Percentiles rank a stretch among this genome's conserved stretches.
These are phyloP conservation scores for Collybia mongolica DNA, from an alignment of 768 basidiomycete genomes.

Conservation along the genomic window DNA sequence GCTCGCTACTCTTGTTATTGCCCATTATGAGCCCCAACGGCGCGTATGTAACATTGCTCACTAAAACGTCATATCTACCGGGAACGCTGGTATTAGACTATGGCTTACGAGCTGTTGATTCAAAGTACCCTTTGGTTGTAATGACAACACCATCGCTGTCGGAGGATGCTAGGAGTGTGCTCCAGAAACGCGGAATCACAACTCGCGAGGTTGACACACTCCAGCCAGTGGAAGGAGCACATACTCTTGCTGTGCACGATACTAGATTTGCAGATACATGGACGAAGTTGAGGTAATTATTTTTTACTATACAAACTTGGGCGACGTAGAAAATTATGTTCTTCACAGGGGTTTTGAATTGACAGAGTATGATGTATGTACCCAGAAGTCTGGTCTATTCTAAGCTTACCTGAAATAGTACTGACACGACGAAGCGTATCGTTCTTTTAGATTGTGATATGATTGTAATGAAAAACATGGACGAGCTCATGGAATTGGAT, in stretches of 20 bases:
- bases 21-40: slow-evolving; percentile 34
- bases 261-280: slow-evolving; percentile 67
- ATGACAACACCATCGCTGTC: slow-evolving; percentile 68
- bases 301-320: not conserved
- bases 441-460: slow-evolving; percentile 89
- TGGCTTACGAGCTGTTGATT: slow-evolving; percentile 50
- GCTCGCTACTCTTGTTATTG: not conserved
- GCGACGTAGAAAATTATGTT: not conserved
- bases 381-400: not conserved
- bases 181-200: slow-evolving; percentile 52
- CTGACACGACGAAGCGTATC: slow-evolving; percentile 47
- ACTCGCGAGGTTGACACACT: slow-evolving; percentile 62
- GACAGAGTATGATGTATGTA: slow-evolving; percentile 60
- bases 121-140: slow-evolving; percentile 75
- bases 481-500: slow-evolving; percentile 60
- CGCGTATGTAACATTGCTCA: slow-evolving; percentile 80
- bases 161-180: slow-evolving; percentile 44
- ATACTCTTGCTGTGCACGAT: slow-evolving; percentile 42
- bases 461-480: slow-evolving; percentile 82
- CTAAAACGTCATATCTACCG: slow-evolving; percentile 64
- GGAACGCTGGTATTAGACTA: slow-evolving; percentile 62
- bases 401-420: slow-evolving; percentile 6
- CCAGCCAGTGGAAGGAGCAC: slow-evolving; percentile 42
- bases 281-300: slow-evolving; percentile 58
- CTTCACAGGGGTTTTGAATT: slow-evolving; percentile 60